A percentile compares a stretch with the other conserved stretches of the same genome.
These are phyloP conservation scores for Leishmania mexicana DNA, from an alignment of 208 protist species.

Conservation along the genomic window DNA sequence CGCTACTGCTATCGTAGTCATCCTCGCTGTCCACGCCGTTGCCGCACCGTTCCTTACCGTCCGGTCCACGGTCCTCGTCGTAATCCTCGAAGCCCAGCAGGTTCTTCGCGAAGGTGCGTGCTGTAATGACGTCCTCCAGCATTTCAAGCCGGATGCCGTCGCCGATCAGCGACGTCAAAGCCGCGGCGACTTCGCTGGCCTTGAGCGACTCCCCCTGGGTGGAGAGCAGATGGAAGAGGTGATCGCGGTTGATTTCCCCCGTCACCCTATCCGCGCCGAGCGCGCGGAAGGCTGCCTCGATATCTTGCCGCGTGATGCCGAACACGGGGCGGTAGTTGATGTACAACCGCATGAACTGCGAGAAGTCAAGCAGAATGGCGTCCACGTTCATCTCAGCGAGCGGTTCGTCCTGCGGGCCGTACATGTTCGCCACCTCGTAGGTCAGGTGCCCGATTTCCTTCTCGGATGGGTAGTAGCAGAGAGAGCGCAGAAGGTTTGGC, in stretches of 20 bases:
- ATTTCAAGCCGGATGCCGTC: conserved; percentile 87
- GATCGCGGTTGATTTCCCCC: conserved; percentile 71
- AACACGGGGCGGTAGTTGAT: conserved; percentile 95
- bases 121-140: conserved; percentile 88
- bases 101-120: conserved; percentile 87
- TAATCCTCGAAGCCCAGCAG: conserved; percentile 93
- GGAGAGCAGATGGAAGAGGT: conserved; percentile 75
- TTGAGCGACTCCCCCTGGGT: conserved; percentile 81
- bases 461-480: conserved; percentile 96
- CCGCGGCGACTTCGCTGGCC: conserved; percentile 67
- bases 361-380: conserved; percentile 85
- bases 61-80: conserved; percentile 34
- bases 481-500: conserved; percentile 94
- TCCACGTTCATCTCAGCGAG: conserved; percentile 81
- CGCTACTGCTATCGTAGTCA: conserved; percentile 1
- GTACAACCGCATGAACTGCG: conserved; percentile 93
- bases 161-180: conserved; percentile 86
- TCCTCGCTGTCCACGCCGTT: conserved; percentile 4
- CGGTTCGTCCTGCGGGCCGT: conserved; percentile 54
- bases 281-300: conserved; percentile 86
- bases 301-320: conserved; percentile 87
- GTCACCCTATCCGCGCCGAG: conserved; percentile 79
- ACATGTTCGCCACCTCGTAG: conserved; percentile 90
- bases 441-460: conserved; percentile 93
- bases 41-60: conserved; percentile 4